Base-by-base conservation (phyloP, 192 early-diverging fungal species). In the Coemansia sp. region DNA sequence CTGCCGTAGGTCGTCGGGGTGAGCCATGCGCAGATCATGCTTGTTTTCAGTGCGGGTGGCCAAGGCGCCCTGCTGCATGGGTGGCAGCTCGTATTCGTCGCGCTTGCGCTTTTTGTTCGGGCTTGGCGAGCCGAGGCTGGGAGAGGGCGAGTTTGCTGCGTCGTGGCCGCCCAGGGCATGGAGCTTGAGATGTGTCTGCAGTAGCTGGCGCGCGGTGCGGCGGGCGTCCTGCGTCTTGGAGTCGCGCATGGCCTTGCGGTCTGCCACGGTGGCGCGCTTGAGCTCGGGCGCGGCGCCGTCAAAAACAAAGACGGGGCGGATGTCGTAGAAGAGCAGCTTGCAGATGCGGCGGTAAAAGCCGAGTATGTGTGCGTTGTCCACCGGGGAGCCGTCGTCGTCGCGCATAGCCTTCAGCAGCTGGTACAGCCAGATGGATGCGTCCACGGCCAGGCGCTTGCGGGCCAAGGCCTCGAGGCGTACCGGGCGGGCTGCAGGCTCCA, bases 361-460 rank as follows among this genome's bases (percentile, higher is more conserved):
- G 13, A 94, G 60, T 5, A 97, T 76, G 57, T 97, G 94, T 0
- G 90, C 93, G 52, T 89, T 87, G 18, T 76, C 73, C 17, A 98
- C 32, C 15, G 79, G 78, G 51, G 94, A 82, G 2, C 97, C 97
- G 19, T 93, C 84, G 23, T 79, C 80, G 69, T 95, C 93, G 20
- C 85, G 83, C 86, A 98, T 92, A 4, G 94, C 94, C 52, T 90
- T 91, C 27, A 96, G 53, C 53, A 98, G 95, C 79, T 99, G 97
- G 62, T 98, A 84, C 24, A 98, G 80, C 97, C 97, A 99, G 41
- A 99, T 98, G 43, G 85, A 88, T 14, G 94, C 97, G 74, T 97
- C 95, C 19, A 99, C 81, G 3, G 93, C 94, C 42, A 99, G 64
- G 20, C 76, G 67, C 53, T 85, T 86, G 52, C 87, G 82, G 5